Percentiles rank a stretch among this genome's conserved stretches.
Evolutionary conservation across 2,329 filamentous ascomycete genomes (phyloP).

Genomic region (Fusarium phyllophilum): DNA sequence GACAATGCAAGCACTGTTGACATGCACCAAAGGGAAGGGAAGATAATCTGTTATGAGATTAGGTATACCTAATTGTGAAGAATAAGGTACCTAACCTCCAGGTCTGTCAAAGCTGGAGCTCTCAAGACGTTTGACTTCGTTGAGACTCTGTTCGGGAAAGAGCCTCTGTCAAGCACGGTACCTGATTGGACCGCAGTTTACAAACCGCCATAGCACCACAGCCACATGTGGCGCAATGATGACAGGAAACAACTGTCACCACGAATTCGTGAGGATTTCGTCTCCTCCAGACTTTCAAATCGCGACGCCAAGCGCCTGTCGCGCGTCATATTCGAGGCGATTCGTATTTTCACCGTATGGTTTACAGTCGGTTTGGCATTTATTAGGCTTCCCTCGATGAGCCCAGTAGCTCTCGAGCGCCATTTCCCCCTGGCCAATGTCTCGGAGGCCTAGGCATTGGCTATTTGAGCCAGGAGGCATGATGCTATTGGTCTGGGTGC

Average conservation of each 20-base stretch:
- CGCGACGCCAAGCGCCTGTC: slow-evolving; percentile 32
- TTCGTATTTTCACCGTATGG: slow-evolving; percentile 4
- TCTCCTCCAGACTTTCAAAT: slow-evolving; percentile 15
- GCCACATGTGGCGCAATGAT: slow-evolving; percentile 39
- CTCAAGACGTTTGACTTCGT: neutral
- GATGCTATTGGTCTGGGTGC: slow-evolving; percentile 43
- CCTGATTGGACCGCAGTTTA: neutral
- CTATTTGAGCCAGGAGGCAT: slow-evolving; percentile 39
- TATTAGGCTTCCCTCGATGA: slow-evolving; percentile 39
- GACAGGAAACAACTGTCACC: slow-evolving; percentile 34
- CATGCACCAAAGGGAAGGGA: neutral
- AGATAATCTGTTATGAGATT: neutral
- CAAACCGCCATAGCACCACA: slow-evolving; percentile 12
- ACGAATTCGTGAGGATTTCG: slow-evolving; percentile 14
- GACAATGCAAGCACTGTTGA: neutral
- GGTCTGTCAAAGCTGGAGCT: neutral
- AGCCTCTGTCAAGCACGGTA: neutral
- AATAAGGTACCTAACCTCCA: neutral
- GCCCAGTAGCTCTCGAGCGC: slow-evolving; percentile 35
- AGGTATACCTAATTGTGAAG: neutral
- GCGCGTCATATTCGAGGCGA: slow-evolving; percentile 26
- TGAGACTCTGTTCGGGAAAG: neutral
- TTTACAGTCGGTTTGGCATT: slow-evolving; percentile 1
- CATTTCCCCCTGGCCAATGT: slow-evolving; percentile 32
- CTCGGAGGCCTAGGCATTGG: slow-evolving; percentile 21